Evolutionary conservation across 2,329 filamentous ascomycete genomes (phyloP).

Genomic region (Colletotrichum acutatum): DNA sequence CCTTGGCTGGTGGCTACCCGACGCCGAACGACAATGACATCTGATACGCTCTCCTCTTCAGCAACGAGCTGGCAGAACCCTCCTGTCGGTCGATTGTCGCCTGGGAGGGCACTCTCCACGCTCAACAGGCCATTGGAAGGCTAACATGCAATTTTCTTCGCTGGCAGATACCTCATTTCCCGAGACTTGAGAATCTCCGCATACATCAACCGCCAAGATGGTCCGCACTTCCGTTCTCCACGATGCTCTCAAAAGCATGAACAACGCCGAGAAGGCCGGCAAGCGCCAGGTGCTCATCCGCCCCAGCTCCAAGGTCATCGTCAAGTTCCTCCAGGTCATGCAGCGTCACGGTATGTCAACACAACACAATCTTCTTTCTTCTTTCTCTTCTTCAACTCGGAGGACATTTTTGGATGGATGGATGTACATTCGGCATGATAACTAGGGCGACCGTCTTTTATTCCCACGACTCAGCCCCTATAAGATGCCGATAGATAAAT

Average conservation of each 20-base stretch:
- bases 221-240: conserved; percentile 99
- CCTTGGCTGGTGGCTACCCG: conserved; percentile 12
- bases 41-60: conserved; percentile 73
- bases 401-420: not conserved
- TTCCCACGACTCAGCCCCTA: conserved; percentile 94
- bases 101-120: conserved; percentile 76
- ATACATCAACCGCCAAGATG: conserved; percentile 80
- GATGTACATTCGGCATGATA: conserved; percentile 91
- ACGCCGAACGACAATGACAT: conserved; percentile 40
- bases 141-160: conserved; percentile 61
- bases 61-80: conserved; percentile 78
- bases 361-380: not conserved
- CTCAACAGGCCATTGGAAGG: conserved; percentile 69
- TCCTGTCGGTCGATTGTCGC: conserved; percentile 55
- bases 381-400: conserved; percentile 27
- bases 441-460: conserved; percentile 95
- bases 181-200: conserved; percentile 84
- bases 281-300: conserved; percentile 99
- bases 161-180: conserved; percentile 74
- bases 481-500: conserved; percentile 99
- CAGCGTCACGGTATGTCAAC: conserved; percentile 93
- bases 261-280: conserved; percentile 99
- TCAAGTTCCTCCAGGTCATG: conserved; percentile 99
- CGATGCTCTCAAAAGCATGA: conserved; percentile 99
- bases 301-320: conserved; percentile 98